Base-by-base conservation (phyloP, 2,329 filamentous ascomycete genomes). In the Fusarium circinatum region DNA sequence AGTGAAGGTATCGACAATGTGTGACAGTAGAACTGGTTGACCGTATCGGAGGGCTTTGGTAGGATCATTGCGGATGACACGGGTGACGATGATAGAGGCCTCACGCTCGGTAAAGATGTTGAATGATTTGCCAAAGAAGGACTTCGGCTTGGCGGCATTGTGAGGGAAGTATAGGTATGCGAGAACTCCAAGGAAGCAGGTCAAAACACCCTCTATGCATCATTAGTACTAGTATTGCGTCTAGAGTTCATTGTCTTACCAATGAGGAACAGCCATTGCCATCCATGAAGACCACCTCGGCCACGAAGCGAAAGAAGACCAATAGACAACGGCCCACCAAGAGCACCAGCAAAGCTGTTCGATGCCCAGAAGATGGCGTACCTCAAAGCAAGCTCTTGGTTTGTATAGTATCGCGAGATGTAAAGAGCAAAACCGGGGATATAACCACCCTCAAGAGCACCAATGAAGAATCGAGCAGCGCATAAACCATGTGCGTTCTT, bases 191-290 rank as follows among this genome's bases (percentile, higher is more conserved):
- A 79, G 69, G 20, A 71, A 60, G 22, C 76, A 78, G 1, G 79
- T 80, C 20, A 80, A 44, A 10, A 76, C 39, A 8, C 79, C 78
- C 75, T 80, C 79, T 80, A 8, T 2, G 7, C 10, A 15, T 10
- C 30, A 11, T 72, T 45, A 70, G 60, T 6, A 18, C 15, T 12
- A 12, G 0, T 6, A 4, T 12, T 5, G 15, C 0, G 1, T 41
- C 12, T 4, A 5, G 4, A 14, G 30, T 15, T 14, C 4, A 6
- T 5, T 8, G 6, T 51, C 78, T 55, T 70, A 76, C 78, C 79
- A 18, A 80, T 75, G 0, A 80, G 60, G 17, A 80, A 80, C 4
- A 80, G 15, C 79, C 79, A 80, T n/a, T 80, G 78, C 79, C 79
- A 80, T 9, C 79, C 79, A 4, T 66, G 38, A 1, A 80, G 65